Percentiles rank a stretch among this genome's conserved stretches.
These are phyloP conservation scores for Pseudogymnoascus sp. DNA, from an alignment of 2,329 filamentous ascomycete species.

Conservation along the genomic window DNA sequence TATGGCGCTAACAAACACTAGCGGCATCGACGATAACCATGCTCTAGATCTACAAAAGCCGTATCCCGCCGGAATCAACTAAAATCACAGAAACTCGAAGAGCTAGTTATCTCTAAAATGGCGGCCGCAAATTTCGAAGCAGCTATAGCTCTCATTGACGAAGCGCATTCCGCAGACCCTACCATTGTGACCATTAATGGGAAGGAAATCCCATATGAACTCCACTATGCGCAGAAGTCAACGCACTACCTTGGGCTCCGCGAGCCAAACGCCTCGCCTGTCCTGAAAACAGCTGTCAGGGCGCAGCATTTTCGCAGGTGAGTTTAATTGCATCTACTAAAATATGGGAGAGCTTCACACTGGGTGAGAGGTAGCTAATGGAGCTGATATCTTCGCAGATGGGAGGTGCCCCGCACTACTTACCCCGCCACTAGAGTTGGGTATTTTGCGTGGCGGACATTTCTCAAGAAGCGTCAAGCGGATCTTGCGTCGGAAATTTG, in stretches of 20 bases:
- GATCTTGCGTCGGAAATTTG: constrained; percentile 52
- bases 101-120: constrained; percentile 13
- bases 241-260: constrained; percentile 62
- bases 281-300: constrained; percentile 68
- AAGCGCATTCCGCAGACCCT: constrained; percentile 64
- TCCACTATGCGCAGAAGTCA: constrained; percentile 78
- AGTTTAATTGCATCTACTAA: constrained; percentile 1
- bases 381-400: constrained; percentile 38
- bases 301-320: constrained; percentile 75
- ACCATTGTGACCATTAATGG: constrained; percentile 44
- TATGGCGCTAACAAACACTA: constrained; percentile 3
- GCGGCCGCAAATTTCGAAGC: constrained; percentile 33
- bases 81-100: neutral
- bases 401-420: constrained; percentile 69
- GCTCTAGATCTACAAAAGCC: neutral
- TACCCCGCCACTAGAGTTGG: constrained; percentile 71
- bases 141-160: constrained; percentile 65
- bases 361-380: neutral
- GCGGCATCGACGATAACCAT: neutral
- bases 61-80: neutral
- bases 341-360: neutral
- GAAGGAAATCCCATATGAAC: constrained; percentile 60
- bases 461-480: constrained; percentile 66
- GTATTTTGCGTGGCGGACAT: constrained; percentile 74
- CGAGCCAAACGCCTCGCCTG: constrained; percentile 55